Base-by-base conservation (phyloP, 495 filamentous ascomycete genomes). In the Xylaria flabelliformis region DNA sequence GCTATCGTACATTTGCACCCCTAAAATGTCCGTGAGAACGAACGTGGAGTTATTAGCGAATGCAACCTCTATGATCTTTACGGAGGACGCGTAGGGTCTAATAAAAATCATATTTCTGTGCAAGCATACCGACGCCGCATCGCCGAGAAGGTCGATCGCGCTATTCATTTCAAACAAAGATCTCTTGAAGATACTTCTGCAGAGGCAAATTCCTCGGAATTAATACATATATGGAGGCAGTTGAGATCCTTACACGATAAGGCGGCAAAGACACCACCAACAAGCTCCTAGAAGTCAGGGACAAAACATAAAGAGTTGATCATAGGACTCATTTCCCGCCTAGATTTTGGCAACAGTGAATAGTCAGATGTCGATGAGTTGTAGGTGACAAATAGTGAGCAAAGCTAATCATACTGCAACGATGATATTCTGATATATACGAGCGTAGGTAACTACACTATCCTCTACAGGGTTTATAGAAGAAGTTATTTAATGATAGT, bases 341-440 rank as follows among this genome's bases (percentile, higher is more conserved):
- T 48, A 21, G 19, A 21, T 4, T 46, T 15, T 46, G 42, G 13
- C 15, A 46, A 13, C 13, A 17, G 4, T 17, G 42, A 13, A 17
- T 46, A 46, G 42, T 46, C 42, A 46, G 0, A 46, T 13, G 15
- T 5, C 42, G 46, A 50, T 50, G 19, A 50, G 19, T 19, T 50
- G 19, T 3, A 42, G 9, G 12, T 42, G 39, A 42, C 1, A 8
- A 39, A 39, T 8, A 39, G 36, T 6, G 36, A 8, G 36, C 36
- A 39, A 39, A 39, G 36, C 36, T 39, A 1, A 1, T 8, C 36
- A 39, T 8, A 39, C 5, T 44, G 2, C 4, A 15, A 17, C 1
- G 13, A 46, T 46, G 17, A 46, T 46, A 15, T 15, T 97, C 67
- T 86, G 80, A 65, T 98, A 98, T 4, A 86, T 87, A 26, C 95